Base-by-base conservation (phyloP, 768 basidiomycete species). In the Mycena leptocephala region DNA sequence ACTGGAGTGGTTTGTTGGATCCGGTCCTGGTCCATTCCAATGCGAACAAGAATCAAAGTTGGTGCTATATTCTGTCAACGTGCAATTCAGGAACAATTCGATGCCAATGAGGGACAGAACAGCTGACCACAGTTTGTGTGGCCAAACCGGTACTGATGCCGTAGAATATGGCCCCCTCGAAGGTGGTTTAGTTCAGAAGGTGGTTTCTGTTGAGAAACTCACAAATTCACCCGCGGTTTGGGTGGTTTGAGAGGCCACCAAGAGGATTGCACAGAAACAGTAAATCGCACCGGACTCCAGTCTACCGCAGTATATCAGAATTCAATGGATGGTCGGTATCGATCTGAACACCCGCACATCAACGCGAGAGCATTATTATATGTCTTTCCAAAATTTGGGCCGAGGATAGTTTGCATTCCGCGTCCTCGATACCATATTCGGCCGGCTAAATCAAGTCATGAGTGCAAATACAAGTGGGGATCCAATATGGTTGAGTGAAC, bases 391-490 rank as follows among this genome's bases (percentile, higher is more conserved):
- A 66, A 63, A 41, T 43, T 63, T 63, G 64, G 64, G 64, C 48
- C 64, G 46, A 66, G 64, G 43, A 66, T 53, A 53, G 64, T 66
- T 13, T 48, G 43, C 48, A 51, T 53, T 66, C 37, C 64, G 64
- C 64, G 64, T 33, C 64, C 64, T 66, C 30, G 30, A 66, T 66
- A 66, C 64, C 64, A 66, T 66, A 66, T 66, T 66, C 64, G 64
- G 64, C 64, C 64, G 46, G 46, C 64, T 66, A 51, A 48, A 66
- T 66, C 43, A 35, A 66, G 32, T 66, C 32, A 35, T 53, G 64
- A 66, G 64, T 33, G 48, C 43, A 51, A 66, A 33, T 66, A 66
- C 43, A 53, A 33, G 46, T 48, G 46, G 43, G 64, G 37, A 66
- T 53, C 48, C 41, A 43, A 63, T 46, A 46, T 63, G 41, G 62